Evolutionary conservation across 1,284 basidiomycete genomes (phyloP).

Genomic region (Sporisorium exsertum): DNA sequence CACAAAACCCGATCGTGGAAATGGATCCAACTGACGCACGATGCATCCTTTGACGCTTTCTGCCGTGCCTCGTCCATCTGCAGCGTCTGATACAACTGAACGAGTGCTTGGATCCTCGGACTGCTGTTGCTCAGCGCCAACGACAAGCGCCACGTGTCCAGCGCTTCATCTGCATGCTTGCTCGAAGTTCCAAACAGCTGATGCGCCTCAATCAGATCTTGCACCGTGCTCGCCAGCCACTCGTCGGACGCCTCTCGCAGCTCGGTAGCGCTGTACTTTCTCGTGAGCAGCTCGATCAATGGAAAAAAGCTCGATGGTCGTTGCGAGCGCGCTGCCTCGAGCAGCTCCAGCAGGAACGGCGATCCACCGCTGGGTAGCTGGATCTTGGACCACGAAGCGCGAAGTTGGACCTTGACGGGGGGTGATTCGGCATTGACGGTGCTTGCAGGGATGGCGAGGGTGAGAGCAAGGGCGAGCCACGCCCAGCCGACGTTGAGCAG

Average conservation of each 20-base stretch:
- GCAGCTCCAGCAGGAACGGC: slow-evolving; percentile 77
- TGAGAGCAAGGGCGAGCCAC: slow-evolving; percentile 25
- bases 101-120: slow-evolving; percentile 59
- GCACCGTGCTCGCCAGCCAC: slow-evolving; percentile 12
- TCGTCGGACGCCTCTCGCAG: slow-evolving; percentile 29
- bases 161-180: slow-evolving; percentile 4
- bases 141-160: slow-evolving; percentile 53
- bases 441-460: slow-evolving; percentile 6
- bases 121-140: slow-evolving; percentile 57
- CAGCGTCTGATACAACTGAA: slow-evolving; percentile 55
- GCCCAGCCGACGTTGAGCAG: slow-evolving; percentile 27
- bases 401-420: slow-evolving; percentile 81
- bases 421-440: slow-evolving; percentile 69
- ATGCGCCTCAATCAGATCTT: slow-evolving; percentile 15
- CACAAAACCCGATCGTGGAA: slow-evolving; percentile 50
- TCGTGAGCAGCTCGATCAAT: slow-evolving; percentile 42
- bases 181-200: slow-evolving; percentile 13
- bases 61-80: slow-evolving; percentile 23
- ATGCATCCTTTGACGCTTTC: slow-evolving; percentile 69
- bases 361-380: slow-evolving; percentile 23
- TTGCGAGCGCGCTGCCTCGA: slow-evolving; percentile 75
- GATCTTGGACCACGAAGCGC: slow-evolving; percentile 81
- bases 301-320: slow-evolving; percentile 51
- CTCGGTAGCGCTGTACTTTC: slow-evolving; percentile 7
- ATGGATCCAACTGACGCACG: slow-evolving; percentile 59